phyloP scores from a whole-genome alignment of 2,329 filamentous ascomycete genomes.

The Sporothrix phasma region DNA sequence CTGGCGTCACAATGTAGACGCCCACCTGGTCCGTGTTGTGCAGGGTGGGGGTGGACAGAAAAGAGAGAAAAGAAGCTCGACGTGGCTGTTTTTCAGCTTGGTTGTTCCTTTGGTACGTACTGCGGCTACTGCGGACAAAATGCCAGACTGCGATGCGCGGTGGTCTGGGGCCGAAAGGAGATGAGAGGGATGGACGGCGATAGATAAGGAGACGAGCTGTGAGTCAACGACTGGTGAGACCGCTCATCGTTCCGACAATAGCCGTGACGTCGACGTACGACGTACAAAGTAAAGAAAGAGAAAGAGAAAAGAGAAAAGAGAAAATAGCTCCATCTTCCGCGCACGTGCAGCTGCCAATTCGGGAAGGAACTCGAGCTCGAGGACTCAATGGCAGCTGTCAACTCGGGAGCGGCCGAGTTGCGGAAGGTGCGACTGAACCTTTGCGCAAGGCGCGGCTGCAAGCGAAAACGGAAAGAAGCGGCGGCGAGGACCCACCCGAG shows the following conservation, averaged over 20 bases:
- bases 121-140: no score
- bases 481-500: not conserved
- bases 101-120: no score
- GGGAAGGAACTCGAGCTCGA: no score
- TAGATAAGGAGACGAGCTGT: constrained; percentile 1
- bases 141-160: not conserved
- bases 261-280: not conserved
- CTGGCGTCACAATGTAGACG: not conserved
- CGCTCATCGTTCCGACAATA: not conserved
- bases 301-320: no score
- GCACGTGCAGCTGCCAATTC: not conserved
- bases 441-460: not conserved
- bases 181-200: not conserved
- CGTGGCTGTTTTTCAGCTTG: not conserved
- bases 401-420: not conserved
- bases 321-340: no score
- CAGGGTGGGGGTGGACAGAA: not conserved
- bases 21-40: not conserved
- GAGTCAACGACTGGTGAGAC: not conserved
- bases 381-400: not conserved
- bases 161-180: not conserved
- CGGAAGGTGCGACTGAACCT: not conserved
- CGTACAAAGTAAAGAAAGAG: no score
- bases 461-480: not conserved
- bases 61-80: not conserved